Evolutionary conservation across 2,329 filamentous ascomycete genomes (phyloP).

Genomic region (Fusarium sp.): DNA sequence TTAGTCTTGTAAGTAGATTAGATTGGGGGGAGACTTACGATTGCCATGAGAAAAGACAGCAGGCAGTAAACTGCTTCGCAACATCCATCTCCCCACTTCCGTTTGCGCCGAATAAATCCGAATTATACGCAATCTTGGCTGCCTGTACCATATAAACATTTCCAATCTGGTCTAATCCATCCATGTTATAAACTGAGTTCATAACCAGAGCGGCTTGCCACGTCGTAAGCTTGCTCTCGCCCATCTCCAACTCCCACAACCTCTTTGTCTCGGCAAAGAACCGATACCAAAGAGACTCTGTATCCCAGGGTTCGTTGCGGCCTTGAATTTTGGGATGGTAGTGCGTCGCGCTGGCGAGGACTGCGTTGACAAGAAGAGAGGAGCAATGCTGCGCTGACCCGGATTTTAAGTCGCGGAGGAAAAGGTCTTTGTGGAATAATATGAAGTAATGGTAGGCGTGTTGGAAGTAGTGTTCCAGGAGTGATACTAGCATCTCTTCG

Average conservation of each 20-base stretch:
- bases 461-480: background rate
- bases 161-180: background rate
- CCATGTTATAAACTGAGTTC: background rate
- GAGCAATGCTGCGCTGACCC: background rate
- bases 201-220: background rate
- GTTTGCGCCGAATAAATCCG: background rate
- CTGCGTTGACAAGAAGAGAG: background rate
- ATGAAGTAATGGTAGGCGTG: background rate
- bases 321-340: background rate
- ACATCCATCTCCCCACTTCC: background rate
- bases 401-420: rapidly evolving
- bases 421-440: background rate
- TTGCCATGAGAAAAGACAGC: background rate
- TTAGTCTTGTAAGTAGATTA: background rate
- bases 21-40: background rate
- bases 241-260: background rate
- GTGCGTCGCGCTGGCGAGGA: background rate
- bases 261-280: background rate
- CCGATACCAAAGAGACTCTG: background rate
- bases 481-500: rapidly evolving
- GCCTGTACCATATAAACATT: rapidly evolving
- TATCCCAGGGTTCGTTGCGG: background rate
- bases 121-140: background rate
- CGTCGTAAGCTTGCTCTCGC: background rate
- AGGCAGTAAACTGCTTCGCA: rapidly evolving